Base-by-base conservation (phyloP, 345 rosid species). In the Salix dunnii region DNA sequence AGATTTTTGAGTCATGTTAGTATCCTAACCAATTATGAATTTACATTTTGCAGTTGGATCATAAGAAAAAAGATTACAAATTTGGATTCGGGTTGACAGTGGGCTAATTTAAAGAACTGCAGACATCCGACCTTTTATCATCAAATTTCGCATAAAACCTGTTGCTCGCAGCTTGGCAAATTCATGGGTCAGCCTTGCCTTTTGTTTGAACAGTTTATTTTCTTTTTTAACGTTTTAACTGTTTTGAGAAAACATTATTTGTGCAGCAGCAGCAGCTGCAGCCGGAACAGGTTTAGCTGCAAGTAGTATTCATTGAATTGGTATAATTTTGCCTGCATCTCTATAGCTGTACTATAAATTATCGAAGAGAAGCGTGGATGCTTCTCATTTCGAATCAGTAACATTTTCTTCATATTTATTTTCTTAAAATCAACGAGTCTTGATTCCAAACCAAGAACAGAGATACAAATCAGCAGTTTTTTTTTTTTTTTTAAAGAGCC, bases 21-120 rank as follows among this genome's bases (percentile, higher is more conserved):
- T 38, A 69, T 21, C 18, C 31, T 20, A 40, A 31, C 46, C 7
- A 13, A 35, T 58, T 33, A 16, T 58, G 58, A 0, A 35, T 73
- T 43, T 62, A 73, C 42, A 23, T 73, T 23, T 77, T 87, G 82
- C 93, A 95, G 99, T 63, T 95, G 33, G 99, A 95, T 84, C 97
- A 95, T 76, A 88, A 72, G 90, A 93, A 95, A 94, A 91, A 89
- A 74, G 97, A 95, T 82, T 93, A 90, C 94, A 93, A 91, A 76
- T 95, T 95, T 40, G 99, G 99, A 8, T 91, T 93, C 27, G 99
- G 97, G 58, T 84, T 95, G 87, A 91, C 97, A 12, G 94, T 93
- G 0, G 99, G 99, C 30, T 91, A 83, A 87, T 66, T 21, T 10
- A 40, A 10, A 0, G 53, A 42, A 40, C 53, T 74, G 82, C 6